A percentile compares a stretch with the other conserved stretches of the same genome.
These are phyloP conservation scores for Cylindrodendrum hubeiense DNA, from an alignment of 2,329 filamentous ascomycete species.

Conservation along the genomic window DNA sequence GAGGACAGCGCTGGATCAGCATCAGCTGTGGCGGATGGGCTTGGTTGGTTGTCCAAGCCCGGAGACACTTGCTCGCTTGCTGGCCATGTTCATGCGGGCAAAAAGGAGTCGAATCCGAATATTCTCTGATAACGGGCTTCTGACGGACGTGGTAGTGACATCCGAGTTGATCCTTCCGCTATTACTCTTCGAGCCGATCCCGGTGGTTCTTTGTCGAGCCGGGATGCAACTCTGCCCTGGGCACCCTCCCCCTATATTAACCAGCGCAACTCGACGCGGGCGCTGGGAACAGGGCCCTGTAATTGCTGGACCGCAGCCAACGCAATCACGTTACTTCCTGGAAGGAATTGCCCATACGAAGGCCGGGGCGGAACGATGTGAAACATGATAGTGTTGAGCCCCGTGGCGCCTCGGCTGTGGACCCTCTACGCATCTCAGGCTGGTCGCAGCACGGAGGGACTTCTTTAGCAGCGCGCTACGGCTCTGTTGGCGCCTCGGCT, in stretches of 20 bases:
- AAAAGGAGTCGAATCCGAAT: background rate
- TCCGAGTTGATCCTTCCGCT: background rate
- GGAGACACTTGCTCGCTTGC: slow-evolving; percentile 3
- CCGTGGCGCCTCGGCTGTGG: background rate
- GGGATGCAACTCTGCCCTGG: background rate
- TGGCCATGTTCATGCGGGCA: slow-evolving; percentile 16
- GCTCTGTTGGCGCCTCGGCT: background rate
- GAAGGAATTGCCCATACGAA: background rate
- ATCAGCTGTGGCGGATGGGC: background rate
- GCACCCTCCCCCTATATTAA: background rate
- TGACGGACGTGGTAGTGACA: background rate
- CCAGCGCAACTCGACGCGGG: background rate
- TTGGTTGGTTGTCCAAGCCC: background rate
- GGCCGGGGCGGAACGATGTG: background rate
- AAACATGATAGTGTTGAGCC: background rate
- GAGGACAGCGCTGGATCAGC: slow-evolving; percentile 6
- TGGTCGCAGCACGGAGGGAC: background rate
- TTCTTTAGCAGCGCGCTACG: background rate
- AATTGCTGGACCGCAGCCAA: background rate
- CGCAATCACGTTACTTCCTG: background rate
- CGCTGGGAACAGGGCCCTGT: background rate
- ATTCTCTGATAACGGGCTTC: background rate
- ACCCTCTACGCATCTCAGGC: background rate
- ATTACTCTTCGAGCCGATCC: background rate
- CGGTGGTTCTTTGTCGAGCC: background rate